Conservation (phyloP, 202 grass and related monocot species). For the Carex sylvatica region DNA sequence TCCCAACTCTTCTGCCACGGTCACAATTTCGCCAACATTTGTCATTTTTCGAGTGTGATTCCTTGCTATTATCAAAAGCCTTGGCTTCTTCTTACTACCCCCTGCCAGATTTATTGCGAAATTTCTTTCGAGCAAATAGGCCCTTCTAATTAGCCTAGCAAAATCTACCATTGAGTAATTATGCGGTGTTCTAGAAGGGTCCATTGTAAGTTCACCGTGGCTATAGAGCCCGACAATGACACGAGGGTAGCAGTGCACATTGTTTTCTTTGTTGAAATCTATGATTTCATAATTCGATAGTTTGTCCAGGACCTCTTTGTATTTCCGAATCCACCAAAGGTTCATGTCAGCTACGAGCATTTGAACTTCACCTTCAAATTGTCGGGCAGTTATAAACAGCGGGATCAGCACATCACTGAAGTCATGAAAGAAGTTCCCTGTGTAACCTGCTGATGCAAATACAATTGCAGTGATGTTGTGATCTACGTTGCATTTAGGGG, state of each 20-base stretch:
- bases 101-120: constrained; percentile 34
- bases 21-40: constrained; percentile 49
- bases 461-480: constrained; percentile 53
- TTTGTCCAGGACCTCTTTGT: constrained; percentile 34
- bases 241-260: constrained; percentile 49
- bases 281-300: constrained; percentile 51
- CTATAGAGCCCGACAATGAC: constrained; percentile 42
- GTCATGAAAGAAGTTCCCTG: constrained; percentile 79
- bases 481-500: constrained; percentile 38
- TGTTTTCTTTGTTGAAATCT: constrained; percentile 35
- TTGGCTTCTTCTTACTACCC: constrained; percentile 1
- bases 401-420: constrained; percentile 79
- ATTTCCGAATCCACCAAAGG: constrained; percentile 52
- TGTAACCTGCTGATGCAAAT: constrained; percentile 51
- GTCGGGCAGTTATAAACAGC: constrained; percentile 57
- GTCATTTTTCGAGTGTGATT: constrained; percentile 29
- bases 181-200: constrained; percentile 43
- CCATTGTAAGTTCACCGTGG: constrained; percentile 68
- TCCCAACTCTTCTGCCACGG: constrained; percentile 37
- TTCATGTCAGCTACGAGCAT: constrained; percentile 51
- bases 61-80: constrained; percentile 50
- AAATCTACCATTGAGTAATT: constrained; percentile 70
- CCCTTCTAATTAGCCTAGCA: constrained; percentile 47
- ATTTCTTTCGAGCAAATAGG: constrained; percentile 47
- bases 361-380: constrained; percentile 62